Evolutionary conservation across 1,284 basidiomycete genomes (phyloP), one percentile per base, ranked within the genome.

Genomic region (Ceraceosorus guamensis): DNA sequence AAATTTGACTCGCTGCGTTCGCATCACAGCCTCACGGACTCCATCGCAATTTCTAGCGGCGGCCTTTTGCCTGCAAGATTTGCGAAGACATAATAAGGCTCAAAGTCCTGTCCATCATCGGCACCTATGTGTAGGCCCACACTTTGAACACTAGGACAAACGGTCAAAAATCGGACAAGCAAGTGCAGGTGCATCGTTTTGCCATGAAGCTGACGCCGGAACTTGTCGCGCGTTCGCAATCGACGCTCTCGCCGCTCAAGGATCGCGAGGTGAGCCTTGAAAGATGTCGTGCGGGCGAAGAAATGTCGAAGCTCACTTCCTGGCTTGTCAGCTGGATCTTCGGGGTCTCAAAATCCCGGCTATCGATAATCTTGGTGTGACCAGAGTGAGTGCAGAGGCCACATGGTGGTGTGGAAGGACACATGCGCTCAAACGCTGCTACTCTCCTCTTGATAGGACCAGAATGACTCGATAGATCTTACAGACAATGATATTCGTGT

Each of bases 331-430:
- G 50, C 50, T 55, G 48, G 57, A 37, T 46, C 30, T 54, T 1
- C 59, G 66, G 43, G 67, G 67, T 18, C 88, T 90, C 79, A 93
- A 92, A 83, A 96, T 98, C 73, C 91, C 92, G 47, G 85, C 89
- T 52, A 98, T 99, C 76, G 95, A 99, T 85, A 98, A 99, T 82
- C 82, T 99, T 68, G 95, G 92, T 81, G 91, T 96, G 73, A 95
- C 89, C 78, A 89, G 83, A 83, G 91, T 84, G 79, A 77, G 80
- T 81, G 24, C 24, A 24, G 24, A 16, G 46, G 18, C n/a, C 49
- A 43, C 57, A 39, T 41, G 41, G 39, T 11, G 43, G 24, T 13
- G 31, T 10, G 6, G 2, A 1, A 10, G 16, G 47, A 50, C 6
- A 6, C 18, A 31, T 31, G 1, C 35, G 16, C 24, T 55, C 50